Evolutionary conservation across 1,284 basidiomycete species (phyloP), one percentile per base, ranked within the genome.

Genomic region (Rhodofomes roseus): DNA sequence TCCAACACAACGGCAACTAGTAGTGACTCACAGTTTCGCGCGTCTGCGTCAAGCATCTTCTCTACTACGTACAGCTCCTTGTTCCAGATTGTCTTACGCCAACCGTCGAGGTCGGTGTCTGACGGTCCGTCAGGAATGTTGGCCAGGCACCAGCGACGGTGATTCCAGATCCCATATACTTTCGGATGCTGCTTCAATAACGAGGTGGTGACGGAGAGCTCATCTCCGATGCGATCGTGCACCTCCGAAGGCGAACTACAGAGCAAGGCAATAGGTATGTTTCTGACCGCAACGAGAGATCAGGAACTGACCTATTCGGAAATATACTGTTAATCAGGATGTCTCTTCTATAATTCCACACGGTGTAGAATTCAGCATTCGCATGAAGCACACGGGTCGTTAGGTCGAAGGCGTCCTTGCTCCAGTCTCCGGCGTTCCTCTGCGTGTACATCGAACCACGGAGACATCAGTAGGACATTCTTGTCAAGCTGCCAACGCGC

Each of bases 101-200:
- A 96, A 12, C 78, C 82, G 31, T 82, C 67, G 8, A 73, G 70
- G 57, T 83, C 78, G 7, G 75, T 74, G n/a, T 78, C 77, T 1
- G 71, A 74, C 27, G 77, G 93, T 0, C 87, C 89, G 51, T 80
- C 77, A 0, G 95, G 93, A 18, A 96, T 82, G 56, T 89, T 84
- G 71, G 91, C 88, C 3, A 98, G 82, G 68, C 94, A 95, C 96
- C 96, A 98, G 67, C 89, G 82, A 36, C 95, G 86, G 68, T 98
- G 95, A 69, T 95, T 96, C 96, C 95, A 98, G 63, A 97, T 94
- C 87, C 92, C 94, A 72, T 98, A 98, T 14, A 96, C 89, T 71
- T 98, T 98, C 8, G 95, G 95, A 70, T 95, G 87, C 11, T 83
- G 78, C 68, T 90, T 89, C 50, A 98, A 82, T 18, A 90, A 87